A percentile compares a stretch with the other conserved stretches of the same genome.
phyloP scores from a whole-genome alignment of 106 monocot genomes.

The Dendrobium catenatum region DNA sequence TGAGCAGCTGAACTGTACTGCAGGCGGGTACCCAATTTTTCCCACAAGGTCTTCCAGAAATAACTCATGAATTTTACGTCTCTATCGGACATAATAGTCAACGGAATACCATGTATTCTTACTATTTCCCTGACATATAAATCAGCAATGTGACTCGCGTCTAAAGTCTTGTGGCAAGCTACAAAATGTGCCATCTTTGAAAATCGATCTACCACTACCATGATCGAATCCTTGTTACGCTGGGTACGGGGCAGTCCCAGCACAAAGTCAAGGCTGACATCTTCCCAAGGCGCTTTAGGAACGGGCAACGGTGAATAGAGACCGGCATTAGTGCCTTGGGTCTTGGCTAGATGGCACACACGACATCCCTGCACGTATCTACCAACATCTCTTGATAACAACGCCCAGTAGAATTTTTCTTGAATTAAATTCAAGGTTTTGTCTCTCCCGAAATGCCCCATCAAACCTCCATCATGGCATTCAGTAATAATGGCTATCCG shows the following conservation, averaged over 20 bases:
- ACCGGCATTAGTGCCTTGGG: background rate
- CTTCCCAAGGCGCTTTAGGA: background rate
- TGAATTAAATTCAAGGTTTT: background rate
- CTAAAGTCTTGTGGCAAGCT: background rate
- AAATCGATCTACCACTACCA: constrained; percentile 3
- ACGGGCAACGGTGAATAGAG: background rate
- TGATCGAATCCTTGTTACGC: background rate
- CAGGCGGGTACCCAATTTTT: too few relatives aligned
- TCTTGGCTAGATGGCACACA: background rate
- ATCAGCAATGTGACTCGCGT: background rate
- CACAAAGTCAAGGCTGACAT: too few relatives aligned
- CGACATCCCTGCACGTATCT: background rate
- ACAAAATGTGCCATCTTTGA: constrained; percentile 12
- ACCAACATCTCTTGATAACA: background rate
- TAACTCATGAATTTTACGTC: background rate
- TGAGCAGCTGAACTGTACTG: background rate
- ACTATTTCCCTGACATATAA: background rate
- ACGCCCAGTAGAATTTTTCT: constrained; percentile 1
- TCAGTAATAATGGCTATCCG: background rate
- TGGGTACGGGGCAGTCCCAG: too few relatives aligned
- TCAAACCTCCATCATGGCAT: background rate
- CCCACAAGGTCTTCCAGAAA: background rate
- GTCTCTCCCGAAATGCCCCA: constrained; percentile 11
- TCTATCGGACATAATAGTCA: background rate
- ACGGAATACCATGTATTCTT: background rate